phyloP scores from a whole-genome alignment of 306 rosid species.

The Castanospermum australe region DNA sequence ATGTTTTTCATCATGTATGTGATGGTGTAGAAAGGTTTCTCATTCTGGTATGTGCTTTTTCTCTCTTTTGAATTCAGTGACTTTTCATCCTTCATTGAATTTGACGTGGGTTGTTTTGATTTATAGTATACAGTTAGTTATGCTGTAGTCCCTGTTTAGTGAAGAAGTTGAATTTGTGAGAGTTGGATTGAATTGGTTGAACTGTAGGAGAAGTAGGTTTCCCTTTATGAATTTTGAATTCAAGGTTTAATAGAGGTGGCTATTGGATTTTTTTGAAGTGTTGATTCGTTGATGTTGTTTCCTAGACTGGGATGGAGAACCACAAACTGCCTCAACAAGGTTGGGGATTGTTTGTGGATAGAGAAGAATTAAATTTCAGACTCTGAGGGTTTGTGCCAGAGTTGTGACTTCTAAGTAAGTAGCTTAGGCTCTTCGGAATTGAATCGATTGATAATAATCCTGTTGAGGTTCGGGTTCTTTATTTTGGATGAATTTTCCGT shows the following conservation, averaged over 20 bases:
- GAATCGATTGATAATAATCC: not conserved
- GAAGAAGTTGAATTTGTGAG: conserved; percentile 2
- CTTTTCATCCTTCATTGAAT: conserved; percentile 2
- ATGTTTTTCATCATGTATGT: conserved; percentile 19
- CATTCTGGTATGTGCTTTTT: conserved; percentile 29
- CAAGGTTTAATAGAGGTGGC: conserved; percentile 28
- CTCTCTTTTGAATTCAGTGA: conserved; percentile 26
- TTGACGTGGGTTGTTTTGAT: conserved; percentile 31
- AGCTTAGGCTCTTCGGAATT: conserved; percentile 16
- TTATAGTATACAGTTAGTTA: conserved; percentile 18
- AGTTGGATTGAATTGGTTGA: conserved; percentile 28
- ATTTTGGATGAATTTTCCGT: conserved; percentile 32
- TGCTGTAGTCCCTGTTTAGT: conserved; percentile 9
- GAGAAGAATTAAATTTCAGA: conserved; percentile 16
- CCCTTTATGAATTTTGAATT: conserved; percentile 22
- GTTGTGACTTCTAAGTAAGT: not conserved
- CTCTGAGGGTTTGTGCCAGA: not conserved
- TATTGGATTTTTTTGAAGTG: not conserved
- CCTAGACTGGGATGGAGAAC: conserved; percentile 21
- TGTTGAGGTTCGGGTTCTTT: conserved; percentile 31
- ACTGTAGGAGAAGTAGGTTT: conserved; percentile 14
- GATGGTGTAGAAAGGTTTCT: conserved; percentile 21
- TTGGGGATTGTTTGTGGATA: conserved; percentile 42
- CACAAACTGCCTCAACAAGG: conserved; percentile 27
- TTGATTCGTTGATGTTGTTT: no score